A percentile compares a stretch with the other conserved stretches of the same genome.
phyloP scores from a whole-genome alignment of 176 grass and related monocot genomes.

The Phoenix roebelenii region DNA sequence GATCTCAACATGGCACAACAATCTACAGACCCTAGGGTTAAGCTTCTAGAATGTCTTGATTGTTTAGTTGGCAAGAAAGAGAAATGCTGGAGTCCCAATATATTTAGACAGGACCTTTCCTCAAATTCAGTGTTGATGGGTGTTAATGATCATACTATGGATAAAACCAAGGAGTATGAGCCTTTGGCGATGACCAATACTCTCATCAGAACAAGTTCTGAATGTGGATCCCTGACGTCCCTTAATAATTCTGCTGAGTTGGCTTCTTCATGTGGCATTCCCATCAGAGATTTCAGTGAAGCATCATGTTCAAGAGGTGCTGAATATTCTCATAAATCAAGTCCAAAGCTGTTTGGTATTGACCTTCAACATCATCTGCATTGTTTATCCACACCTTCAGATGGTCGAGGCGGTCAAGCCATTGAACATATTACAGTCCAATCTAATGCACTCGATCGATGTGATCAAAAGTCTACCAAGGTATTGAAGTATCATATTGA shows the following conservation, averaged over 20 bases:
- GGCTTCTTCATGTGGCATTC: constrained; percentile 11
- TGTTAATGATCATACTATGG: constrained; percentile 3
- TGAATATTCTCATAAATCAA: constrained; percentile 12
- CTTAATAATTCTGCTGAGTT: constrained; percentile 35
- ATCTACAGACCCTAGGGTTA: constrained; percentile 14
- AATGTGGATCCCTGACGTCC: constrained; percentile 21
- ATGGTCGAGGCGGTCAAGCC: constrained; percentile 29
- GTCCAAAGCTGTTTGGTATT: constrained; percentile 42
- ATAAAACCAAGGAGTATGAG: constrained; percentile 17
- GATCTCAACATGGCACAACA: constrained; percentile 36
- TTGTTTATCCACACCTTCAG: constrained; percentile 12
- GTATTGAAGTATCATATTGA: constrained; percentile 25
- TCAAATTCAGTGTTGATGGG: constrained; percentile 15
- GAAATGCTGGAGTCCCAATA: constrained; percentile 8
- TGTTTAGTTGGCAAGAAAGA: neutral
- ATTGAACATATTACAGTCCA: constrained; percentile 23
- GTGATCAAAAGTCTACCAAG: neutral
- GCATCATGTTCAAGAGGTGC: constrained; percentile 10
- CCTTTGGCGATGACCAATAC: constrained; percentile 15
- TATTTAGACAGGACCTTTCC: constrained; percentile 13
- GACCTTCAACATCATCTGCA: constrained; percentile 24
- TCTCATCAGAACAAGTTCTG: constrained; percentile 19
- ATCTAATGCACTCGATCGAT: constrained; percentile 6
- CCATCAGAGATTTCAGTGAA: constrained; percentile 1
- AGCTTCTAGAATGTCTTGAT: constrained; percentile 1